These are phyloP conservation scores for Waitea zeae DNA, from an alignment of 1,284 basidiomycete species.

Conservation along the genomic window DNA sequence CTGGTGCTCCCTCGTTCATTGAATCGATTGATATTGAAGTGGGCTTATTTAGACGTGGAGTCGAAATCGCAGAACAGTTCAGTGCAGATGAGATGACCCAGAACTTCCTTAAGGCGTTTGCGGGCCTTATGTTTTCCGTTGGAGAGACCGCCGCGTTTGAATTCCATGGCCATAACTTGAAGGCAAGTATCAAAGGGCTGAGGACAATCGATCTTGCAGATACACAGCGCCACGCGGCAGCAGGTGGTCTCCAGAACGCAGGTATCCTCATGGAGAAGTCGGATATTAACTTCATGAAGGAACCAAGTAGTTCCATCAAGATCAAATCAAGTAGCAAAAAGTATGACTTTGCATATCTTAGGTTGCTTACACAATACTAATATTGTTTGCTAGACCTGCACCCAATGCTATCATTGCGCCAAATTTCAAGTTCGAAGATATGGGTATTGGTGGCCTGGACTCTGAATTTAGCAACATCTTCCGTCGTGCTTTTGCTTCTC, in stretches of 20 bases:
- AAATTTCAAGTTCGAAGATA: slow-evolving; percentile 99
- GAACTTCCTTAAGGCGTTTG: slow-evolving; percentile 55
- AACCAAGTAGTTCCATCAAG: slow-evolving; percentile 67
- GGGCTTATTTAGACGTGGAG: slow-evolving; percentile 48
- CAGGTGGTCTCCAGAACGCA: slow-evolving; percentile 18
- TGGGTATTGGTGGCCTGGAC: slow-evolving; percentile 98
- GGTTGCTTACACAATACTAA: not conserved
- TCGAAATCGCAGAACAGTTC: slow-evolving; percentile 56
- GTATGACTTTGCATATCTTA: slow-evolving; percentile 20
- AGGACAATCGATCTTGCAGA: slow-evolving; percentile 54
- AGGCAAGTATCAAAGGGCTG: slow-evolving; percentile 53
- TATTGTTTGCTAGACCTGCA: slow-evolving; percentile 37
- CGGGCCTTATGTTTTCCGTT: slow-evolving; percentile 49
- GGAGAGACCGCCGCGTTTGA: slow-evolving; percentile 79
- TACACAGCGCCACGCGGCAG: slow-evolving; percentile 19
- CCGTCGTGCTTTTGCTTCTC: slow-evolving; percentile 94
- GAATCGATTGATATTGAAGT: slow-evolving; percentile 68
- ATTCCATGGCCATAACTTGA: slow-evolving; percentile 79
- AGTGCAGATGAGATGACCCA: slow-evolving; percentile 74
- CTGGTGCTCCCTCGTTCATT: too few relatives aligned
- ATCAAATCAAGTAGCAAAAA: slow-evolving; percentile 88
- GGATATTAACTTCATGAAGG: slow-evolving; percentile 81
- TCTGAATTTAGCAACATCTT: slow-evolving; percentile 94
- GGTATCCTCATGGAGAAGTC: slow-evolving; percentile 87
- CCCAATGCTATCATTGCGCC: slow-evolving; percentile 94